Evolutionary conservation across 208 protist genomes (phyloP).

Genomic region (Leishmania guyanensis): DNA sequence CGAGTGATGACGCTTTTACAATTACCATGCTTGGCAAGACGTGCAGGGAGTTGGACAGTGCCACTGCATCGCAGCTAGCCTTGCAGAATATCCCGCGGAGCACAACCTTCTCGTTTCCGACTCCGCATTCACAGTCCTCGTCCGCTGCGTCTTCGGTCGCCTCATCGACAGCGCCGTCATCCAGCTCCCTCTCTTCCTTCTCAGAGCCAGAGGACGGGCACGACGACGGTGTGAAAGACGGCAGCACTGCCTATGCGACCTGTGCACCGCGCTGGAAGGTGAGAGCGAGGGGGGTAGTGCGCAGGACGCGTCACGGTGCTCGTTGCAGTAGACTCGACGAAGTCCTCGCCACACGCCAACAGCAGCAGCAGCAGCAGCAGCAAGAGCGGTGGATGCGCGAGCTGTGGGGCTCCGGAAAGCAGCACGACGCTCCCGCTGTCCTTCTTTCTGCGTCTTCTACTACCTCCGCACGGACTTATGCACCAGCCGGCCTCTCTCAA

Average conservation of each 20-base stretch:
- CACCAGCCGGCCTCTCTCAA: background rate
- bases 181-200: background rate
- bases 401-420: constrained; percentile 3
- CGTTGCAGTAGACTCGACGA: background rate
- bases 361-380: background rate
- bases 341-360: background rate
- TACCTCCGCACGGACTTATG: background rate
- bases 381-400: constrained; percentile 12
- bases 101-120: background rate
- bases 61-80: background rate
- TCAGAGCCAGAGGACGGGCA: constrained; percentile 5
- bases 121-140: background rate
- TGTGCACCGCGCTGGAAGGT: background rate
- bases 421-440: background rate
- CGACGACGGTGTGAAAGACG: background rate
- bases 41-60: background rate
- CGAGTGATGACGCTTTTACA: background rate
- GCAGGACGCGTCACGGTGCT: constrained; percentile 3
- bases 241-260: background rate
- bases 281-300: background rate
- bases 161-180: background rate
- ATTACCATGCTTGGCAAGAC: no score
- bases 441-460: background rate
- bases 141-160: background rate
- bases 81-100: background rate